Conservation (phyloP, 1,284 basidiomycete genomes). For the Schizophyllum amplum region DNA sequence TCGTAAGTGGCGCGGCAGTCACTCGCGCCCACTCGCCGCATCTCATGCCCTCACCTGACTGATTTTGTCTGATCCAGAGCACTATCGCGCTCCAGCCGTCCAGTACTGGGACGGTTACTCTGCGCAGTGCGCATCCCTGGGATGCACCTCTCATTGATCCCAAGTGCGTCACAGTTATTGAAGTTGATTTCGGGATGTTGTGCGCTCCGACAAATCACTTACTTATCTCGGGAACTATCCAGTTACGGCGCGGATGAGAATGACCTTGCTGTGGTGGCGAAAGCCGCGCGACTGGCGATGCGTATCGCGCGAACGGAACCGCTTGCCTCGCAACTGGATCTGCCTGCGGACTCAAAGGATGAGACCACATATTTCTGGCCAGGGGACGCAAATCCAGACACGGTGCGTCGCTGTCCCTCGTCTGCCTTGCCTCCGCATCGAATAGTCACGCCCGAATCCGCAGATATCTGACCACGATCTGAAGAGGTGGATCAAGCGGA, state of each 20-base stretch:
- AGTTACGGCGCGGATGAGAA: conserved; percentile 15
- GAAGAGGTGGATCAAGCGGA: conserved; percentile 20
- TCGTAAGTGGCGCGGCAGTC: conserved; percentile 13
- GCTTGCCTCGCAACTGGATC: conserved; percentile 20
- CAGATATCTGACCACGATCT: conserved; percentile 23
- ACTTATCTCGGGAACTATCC: neutral
- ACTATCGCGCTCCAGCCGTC: conserved; percentile 18
- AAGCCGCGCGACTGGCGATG: conserved; percentile 19
- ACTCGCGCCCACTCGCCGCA: neutral
- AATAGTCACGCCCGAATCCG: too few species aligned
- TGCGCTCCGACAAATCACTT: neutral
- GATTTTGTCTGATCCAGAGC: conserved; percentile 11
- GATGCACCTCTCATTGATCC: conserved; percentile 34
- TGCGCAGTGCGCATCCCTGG: conserved; percentile 24
- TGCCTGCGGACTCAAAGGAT: conserved; percentile 18
- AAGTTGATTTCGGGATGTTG: too few species aligned
- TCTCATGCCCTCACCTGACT: neutral
- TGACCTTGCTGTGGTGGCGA: conserved; percentile 20
- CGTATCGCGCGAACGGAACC: conserved; percentile 18
- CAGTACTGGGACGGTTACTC: conserved; percentile 26
- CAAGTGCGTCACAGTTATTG: conserved; percentile 14
- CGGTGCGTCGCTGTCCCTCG: conserved; percentile 10
- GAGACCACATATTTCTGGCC: conserved; percentile 19
- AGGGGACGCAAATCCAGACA: conserved; percentile 19
- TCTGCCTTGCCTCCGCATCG: too few species aligned